Conservation (phyloP, 108 stramenopile genomes). For the Bacterosira constricta region DNA sequence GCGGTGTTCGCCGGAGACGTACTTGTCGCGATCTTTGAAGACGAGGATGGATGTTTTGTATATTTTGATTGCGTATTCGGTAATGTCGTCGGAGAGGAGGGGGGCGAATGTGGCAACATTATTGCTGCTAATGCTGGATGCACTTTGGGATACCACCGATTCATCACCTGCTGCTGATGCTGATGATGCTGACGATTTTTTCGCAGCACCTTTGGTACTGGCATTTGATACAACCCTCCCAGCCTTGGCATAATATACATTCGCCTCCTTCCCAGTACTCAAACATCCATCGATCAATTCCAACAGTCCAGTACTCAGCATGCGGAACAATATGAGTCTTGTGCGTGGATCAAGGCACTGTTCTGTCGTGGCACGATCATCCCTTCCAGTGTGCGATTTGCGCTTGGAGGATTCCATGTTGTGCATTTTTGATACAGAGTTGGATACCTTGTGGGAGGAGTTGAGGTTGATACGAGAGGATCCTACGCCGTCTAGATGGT, state of each 20-base stretch:
- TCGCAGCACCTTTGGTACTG: neutral
- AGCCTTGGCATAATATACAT: slow-evolving; percentile 97
- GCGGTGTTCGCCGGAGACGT: slow-evolving; percentile 98
- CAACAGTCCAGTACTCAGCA: slow-evolving; percentile 91
- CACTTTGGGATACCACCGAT: neutral
- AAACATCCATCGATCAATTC: slow-evolving; percentile 95
- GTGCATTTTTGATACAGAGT: slow-evolving; percentile 89
- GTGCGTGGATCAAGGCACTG: slow-evolving; percentile 97
- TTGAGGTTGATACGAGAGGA: slow-evolving; percentile 74
- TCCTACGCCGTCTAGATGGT: slow-evolving; percentile 13
- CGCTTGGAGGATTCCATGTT: slow-evolving; percentile 81
- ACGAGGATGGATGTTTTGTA: slow-evolving; percentile 99
- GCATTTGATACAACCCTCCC: slow-evolving; percentile 27
- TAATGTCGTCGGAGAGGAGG: slow-evolving; percentile 39
- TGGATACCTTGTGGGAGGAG: slow-evolving; percentile 84
- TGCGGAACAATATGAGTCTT: slow-evolving; percentile 94
- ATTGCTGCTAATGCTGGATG: neutral
- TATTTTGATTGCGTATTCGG: slow-evolving; percentile 97
- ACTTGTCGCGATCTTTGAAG: slow-evolving; percentile 99
- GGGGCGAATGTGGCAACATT: slow-evolving; percentile 42
- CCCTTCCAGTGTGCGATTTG: slow-evolving; percentile 88
- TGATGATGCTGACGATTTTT: neutral
- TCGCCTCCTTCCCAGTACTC: slow-evolving; percentile 99
- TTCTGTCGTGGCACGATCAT: slow-evolving; percentile 96
- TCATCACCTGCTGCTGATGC: neutral